Conservation (phyloP, 1,284 basidiomycete genomes). For the Pseudozyma sp. region DNA sequence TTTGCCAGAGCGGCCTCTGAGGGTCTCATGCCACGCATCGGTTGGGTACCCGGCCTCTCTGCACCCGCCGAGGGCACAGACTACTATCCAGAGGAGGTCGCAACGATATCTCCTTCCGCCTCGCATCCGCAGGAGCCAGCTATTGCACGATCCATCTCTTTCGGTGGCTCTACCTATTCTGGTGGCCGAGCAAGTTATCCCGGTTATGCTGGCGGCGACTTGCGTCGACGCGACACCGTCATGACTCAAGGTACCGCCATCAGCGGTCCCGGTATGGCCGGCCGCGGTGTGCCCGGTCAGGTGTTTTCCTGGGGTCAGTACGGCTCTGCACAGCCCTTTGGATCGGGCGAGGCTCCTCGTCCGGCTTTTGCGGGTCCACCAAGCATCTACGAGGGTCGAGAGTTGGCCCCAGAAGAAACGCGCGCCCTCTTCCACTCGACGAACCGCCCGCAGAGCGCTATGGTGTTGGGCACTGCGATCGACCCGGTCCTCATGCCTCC, state of each 20-base stretch:
- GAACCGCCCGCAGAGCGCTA: slow-evolving; percentile 47
- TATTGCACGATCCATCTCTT: slow-evolving; percentile 45
- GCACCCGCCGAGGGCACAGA: slow-evolving; percentile 10
- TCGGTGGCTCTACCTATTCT: slow-evolving; percentile 29
- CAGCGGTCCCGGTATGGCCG: slow-evolving; percentile 61
- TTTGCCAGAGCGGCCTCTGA: slow-evolving; percentile 47
- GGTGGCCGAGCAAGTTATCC: slow-evolving; percentile 29
- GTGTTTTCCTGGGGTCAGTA: slow-evolving; percentile 56
- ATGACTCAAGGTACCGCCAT: slow-evolving; percentile 55
- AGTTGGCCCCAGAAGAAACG: slow-evolving; percentile 46
- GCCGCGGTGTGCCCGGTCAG: slow-evolving; percentile 61
- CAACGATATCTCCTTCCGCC: slow-evolving; percentile 1
- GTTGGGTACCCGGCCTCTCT: slow-evolving; percentile 62
- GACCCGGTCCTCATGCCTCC: slow-evolving; percentile 37
- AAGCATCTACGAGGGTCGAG: slow-evolving; percentile 55
- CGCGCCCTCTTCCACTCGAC: slow-evolving; percentile 53
- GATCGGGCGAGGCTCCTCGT: slow-evolving; percentile 30
- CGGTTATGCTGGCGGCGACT: slow-evolving; percentile 37
- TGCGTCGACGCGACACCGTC: slow-evolving; percentile 57
- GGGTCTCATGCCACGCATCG: slow-evolving; percentile 54
- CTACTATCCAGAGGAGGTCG: slow-evolving; percentile 2
- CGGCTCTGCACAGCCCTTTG: slow-evolving; percentile 52
- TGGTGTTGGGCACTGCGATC: slow-evolving; percentile 29
- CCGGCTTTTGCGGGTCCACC: slow-evolving; percentile 59
- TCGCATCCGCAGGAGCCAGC: slow-evolving; percentile 20